phyloP scores from a whole-genome alignment of 116 monocot genomes.

The Posidonia oceanica region DNA sequence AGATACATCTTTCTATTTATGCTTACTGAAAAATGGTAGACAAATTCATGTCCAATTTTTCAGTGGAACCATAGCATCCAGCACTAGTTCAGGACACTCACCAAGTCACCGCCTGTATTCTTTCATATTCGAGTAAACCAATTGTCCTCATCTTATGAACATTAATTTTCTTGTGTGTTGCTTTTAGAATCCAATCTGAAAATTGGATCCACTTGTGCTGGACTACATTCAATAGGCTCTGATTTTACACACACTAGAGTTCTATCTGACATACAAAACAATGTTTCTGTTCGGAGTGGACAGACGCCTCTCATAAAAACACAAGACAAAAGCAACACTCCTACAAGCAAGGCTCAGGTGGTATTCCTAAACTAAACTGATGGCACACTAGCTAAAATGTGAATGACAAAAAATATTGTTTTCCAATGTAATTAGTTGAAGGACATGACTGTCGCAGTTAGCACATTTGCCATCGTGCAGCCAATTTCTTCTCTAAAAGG shows the following conservation, averaged over 20 bases:
- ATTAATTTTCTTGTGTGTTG: too few relatives aligned
- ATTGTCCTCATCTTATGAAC: not conserved
- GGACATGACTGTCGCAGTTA: not conserved
- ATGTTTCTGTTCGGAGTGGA: slow-evolving; percentile 24
- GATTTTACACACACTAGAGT: slow-evolving; percentile 78
- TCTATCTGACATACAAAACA: slow-evolving; percentile 24
- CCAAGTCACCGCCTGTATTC: too few relatives aligned
- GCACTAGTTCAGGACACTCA: too few relatives aligned
- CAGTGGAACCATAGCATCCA: too few relatives aligned
- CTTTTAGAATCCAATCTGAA: slow-evolving; percentile 16
- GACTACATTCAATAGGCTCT: slow-evolving; percentile 85
- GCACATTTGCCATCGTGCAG: slow-evolving; percentile 13
- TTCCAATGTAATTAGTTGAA: too few relatives aligned
- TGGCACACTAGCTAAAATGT: not conserved
- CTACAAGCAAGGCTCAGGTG: slow-evolving; percentile 57
- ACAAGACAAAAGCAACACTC: slow-evolving; percentile 39
- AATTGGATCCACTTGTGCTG: slow-evolving; percentile 66
- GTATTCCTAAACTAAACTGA: not conserved
- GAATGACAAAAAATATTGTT: too few relatives aligned
- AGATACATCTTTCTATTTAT: slow-evolving; percentile 26
- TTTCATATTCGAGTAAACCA: not conserved
- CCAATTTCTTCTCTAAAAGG: slow-evolving; percentile 83
- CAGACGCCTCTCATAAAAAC: slow-evolving; percentile 9
- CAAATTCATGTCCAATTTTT: too few relatives aligned
- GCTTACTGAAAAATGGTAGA: too few relatives aligned